A percentile compares a stretch with the other conserved stretches of the same genome.
Evolutionary conservation across 805 yeast genomes (phyloP).

Genomic region (Yamadazyma takamatsuzukensis): DNA sequence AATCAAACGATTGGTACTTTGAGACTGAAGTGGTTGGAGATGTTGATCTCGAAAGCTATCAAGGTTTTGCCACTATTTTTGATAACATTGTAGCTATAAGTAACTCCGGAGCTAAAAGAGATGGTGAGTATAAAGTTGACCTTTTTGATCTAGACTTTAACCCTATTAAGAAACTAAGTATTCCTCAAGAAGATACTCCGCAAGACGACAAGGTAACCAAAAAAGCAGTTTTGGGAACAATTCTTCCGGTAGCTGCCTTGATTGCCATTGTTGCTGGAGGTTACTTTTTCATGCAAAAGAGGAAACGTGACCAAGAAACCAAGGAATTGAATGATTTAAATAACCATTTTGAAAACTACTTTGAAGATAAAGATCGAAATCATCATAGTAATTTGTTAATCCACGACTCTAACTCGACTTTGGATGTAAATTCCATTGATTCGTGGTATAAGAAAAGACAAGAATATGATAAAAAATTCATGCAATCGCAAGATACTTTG

Average conservation of each 20-base stretch:
- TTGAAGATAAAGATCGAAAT: constrained; percentile 14
- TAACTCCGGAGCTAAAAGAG: constrained; percentile 4
- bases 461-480: constrained; percentile 31
- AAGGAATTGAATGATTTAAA: constrained; percentile 22
- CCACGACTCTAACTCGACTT: constrained; percentile 33
- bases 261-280: constrained; percentile 14
- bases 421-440: constrained; percentile 47
- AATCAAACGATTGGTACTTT: constrained; percentile 11
- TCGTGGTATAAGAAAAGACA: constrained; percentile 53
- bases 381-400: constrained; percentile 4
- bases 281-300: constrained; percentile 16
- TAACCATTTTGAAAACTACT: constrained; percentile 30
- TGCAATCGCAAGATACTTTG: constrained; percentile 12
- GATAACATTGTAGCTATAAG: constrained; percentile 10
- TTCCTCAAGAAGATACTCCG: constrained; percentile 6
- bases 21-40: not conserved
- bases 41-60: constrained; percentile 1
- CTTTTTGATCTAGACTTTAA: constrained; percentile 11
- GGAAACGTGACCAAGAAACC: constrained; percentile 14
- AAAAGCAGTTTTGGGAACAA: constrained; percentile 36
- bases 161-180: constrained; percentile 2
- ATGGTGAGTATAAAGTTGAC: constrained; percentile 4
- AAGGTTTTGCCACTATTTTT: constrained; percentile 12
- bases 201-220: constrained; percentile 10
- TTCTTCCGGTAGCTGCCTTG: constrained; percentile 29